phyloP scores from a whole-genome alignment of 1,284 basidiomycete genomes.

The Malassezia arunalokei region DNA sequence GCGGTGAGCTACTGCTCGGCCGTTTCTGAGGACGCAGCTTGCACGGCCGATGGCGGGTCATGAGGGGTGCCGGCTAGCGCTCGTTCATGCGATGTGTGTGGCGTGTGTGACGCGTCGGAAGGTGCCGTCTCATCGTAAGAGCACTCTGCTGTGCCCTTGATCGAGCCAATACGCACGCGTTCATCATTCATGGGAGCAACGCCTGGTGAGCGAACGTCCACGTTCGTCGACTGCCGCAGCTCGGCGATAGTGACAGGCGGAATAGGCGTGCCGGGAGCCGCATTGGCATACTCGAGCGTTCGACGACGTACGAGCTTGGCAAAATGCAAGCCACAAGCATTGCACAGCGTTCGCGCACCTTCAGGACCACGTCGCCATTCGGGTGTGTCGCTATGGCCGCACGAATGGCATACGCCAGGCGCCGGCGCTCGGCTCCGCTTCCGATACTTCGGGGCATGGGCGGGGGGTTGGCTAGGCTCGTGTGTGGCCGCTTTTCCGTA shows the following conservation, averaged over 20 bases:
- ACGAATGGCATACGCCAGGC: slow-evolving; percentile 35
- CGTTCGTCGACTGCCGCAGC: slow-evolving; percentile 30
- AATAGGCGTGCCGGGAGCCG: slow-evolving; percentile 20
- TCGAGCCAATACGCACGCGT: not conserved
- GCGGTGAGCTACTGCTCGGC: too few relatives aligned
- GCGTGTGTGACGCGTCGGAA: too few relatives aligned
- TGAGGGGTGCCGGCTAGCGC: too few relatives aligned
- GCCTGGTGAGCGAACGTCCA: not conserved
- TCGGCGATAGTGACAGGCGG: slow-evolving; percentile 27
- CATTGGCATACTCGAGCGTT: slow-evolving; percentile 20
- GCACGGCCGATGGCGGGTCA: too few relatives aligned
- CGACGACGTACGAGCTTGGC: slow-evolving; percentile 33
- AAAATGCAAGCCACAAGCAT: slow-evolving; percentile 37
- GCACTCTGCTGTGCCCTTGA: not conserved
- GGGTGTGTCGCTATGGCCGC: slow-evolving; percentile 35
- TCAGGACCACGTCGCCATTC: slow-evolving; percentile 44
- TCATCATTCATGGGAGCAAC: slow-evolving; percentile 1
- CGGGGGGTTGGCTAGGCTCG: not conserved
- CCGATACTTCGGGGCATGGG: slow-evolving; percentile 32
- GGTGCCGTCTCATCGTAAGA: too few relatives aligned
- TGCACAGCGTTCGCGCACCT: slow-evolving; percentile 42
- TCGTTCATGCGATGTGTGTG: too few relatives aligned
- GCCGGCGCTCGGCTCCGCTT: slow-evolving; percentile 43
- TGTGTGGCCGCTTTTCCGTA: not conserved
- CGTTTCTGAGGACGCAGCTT: too few relatives aligned